A percentile compares a stretch with the other conserved stretches of the same genome.
These are phyloP conservation scores for Bombardia bombarda DNA, from an alignment of 495 filamentous ascomycete species.

Conservation along the genomic window DNA sequence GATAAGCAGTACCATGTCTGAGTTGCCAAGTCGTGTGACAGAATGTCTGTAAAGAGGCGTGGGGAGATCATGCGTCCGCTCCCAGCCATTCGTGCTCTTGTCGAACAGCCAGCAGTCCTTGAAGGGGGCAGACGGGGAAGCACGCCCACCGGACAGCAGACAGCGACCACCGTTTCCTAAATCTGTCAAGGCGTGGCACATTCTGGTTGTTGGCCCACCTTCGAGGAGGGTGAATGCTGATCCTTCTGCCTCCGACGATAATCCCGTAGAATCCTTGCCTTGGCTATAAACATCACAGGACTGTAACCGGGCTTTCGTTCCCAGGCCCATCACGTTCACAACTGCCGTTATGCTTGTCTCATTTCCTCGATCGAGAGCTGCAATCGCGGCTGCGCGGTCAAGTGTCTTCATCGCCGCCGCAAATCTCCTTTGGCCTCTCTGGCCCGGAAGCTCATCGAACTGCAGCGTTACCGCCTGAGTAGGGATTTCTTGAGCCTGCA, in stretches of 20 bases:
- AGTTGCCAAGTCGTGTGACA: slow-evolving; percentile 48
- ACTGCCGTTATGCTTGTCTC: too few relatives aligned
- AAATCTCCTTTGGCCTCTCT: slow-evolving; percentile 34
- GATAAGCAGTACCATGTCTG: slow-evolving; percentile 31
- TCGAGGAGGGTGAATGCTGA: slow-evolving; percentile 16
- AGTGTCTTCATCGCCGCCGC: slow-evolving; percentile 21
- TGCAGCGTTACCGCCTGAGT: slow-evolving; percentile 2
- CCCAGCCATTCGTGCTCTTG: slow-evolving; percentile 46
- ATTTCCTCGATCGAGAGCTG: too few relatives aligned
- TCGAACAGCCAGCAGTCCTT: slow-evolving; percentile 66
- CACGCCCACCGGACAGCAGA: slow-evolving; percentile 70
- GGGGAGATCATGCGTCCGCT: slow-evolving; percentile 52
- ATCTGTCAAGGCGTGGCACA: slow-evolving; percentile 71
- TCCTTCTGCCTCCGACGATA: too few relatives aligned
- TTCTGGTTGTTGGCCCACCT: slow-evolving; percentile 44
- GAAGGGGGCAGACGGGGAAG: slow-evolving; percentile 59
- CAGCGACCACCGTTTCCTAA: slow-evolving; percentile 38
- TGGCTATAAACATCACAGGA: slow-evolving; percentile 51
- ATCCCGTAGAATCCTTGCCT: slow-evolving; percentile 9
- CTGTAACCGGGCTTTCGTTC: slow-evolving; percentile 48
- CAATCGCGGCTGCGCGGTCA: slow-evolving; percentile 10
- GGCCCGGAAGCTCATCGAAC: slow-evolving; percentile 22
- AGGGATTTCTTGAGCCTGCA: neutral
- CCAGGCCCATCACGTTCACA: slow-evolving; percentile 51
- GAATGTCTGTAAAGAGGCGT: slow-evolving; percentile 64